A percentile compares a stretch with the other conserved stretches of the same genome.
Evolutionary conservation across 108 stramenopile species (phyloP).

Genomic region (Nannochloropsis oceanica): DNA sequence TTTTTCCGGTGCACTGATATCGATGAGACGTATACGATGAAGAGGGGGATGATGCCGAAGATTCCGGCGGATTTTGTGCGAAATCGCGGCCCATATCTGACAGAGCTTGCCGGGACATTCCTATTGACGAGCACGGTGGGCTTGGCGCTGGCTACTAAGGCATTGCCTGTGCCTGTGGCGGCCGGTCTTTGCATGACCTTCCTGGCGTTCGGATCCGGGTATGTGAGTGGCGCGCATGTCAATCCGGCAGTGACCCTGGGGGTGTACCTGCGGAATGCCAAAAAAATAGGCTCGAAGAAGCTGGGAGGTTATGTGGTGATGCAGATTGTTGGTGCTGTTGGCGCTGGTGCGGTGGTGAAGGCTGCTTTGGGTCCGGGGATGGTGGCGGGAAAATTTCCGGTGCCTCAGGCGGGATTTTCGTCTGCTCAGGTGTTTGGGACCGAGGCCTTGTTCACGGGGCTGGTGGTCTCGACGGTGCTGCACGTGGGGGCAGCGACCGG

Average conservation of each 20-base stretch:
- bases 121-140: neutral
- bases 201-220: neutral
- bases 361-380: neutral
- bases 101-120: neutral
- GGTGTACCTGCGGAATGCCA: neutral
- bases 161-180: neutral
- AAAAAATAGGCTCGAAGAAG: neutral
- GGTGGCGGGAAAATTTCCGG: neutral
- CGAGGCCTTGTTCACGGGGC: neutral
- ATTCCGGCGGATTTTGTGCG: neutral
- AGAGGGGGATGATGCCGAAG: neutral
- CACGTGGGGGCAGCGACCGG: neutral
- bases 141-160: neutral
- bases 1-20: neutral
- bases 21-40: neutral
- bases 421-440: neutral
- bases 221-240: neutral
- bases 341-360: neutral
- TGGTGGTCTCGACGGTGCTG: neutral
- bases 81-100: neutral
- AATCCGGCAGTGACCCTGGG: neutral
- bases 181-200: neutral
- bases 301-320: neutral
- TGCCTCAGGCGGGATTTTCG: neutral
- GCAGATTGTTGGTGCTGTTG: neutral